These are phyloP conservation scores for Boletus subcaerulescens DNA, from an alignment of 768 basidiomycete genomes.

Conservation along the genomic window DNA sequence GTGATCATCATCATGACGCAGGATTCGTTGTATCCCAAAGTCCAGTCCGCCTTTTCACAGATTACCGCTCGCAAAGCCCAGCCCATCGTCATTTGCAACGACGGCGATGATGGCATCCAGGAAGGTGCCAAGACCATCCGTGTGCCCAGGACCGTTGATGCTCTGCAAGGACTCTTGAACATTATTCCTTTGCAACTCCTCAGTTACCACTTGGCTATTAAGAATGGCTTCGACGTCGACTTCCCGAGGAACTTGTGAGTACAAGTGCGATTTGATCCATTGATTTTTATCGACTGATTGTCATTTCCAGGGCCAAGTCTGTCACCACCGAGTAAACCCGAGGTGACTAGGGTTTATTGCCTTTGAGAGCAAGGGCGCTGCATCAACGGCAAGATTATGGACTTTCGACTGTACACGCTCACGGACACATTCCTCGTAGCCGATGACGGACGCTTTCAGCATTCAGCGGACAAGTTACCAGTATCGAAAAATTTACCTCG, in stretches of 20 bases:
- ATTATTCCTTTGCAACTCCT: conserved; percentile 95
- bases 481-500: not conserved
- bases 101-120: conserved; percentile 79
- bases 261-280: not conserved
- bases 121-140: conserved; percentile 82
- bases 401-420: conserved; percentile 19
- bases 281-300: conserved; percentile 7
- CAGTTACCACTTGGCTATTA: conserved; percentile 94
- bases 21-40: conserved; percentile 97
- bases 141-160: conserved; percentile 92
- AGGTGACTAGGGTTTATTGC: not conserved
- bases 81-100: conserved; percentile 93
- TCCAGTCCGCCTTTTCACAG: conserved; percentile 93
- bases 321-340: conserved; percentile 64
- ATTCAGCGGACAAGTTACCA: conserved; percentile 15
- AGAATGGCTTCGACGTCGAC: conserved; percentile 96
- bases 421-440: conserved; percentile 27
- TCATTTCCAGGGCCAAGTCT: conserved; percentile 60
- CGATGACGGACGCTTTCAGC: conserved; percentile 27
- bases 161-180: conserved; percentile 92
- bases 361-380: not conserved
- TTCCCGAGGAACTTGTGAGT: conserved; percentile 95
- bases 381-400: conserved; percentile 5
- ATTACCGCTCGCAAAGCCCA: conserved; percentile 97
- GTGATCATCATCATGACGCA: conserved; percentile 99